These are phyloP conservation scores for Pleurotus pulmonarius DNA, from an alignment of 768 basidiomycete genomes.

Conservation along the genomic window DNA sequence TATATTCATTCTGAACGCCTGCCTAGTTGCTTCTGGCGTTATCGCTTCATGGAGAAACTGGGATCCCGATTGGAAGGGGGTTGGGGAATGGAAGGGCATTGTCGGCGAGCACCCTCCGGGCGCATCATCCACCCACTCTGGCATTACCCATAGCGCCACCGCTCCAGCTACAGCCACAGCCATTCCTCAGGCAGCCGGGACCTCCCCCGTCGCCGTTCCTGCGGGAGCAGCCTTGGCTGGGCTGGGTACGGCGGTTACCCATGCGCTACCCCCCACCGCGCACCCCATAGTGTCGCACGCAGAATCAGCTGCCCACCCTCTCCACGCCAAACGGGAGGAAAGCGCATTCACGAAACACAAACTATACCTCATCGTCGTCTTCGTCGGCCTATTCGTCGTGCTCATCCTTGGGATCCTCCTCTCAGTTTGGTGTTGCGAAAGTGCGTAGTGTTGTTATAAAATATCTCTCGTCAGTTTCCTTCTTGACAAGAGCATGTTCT, in stretches of 20 bases:
- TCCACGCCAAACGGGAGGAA: background rate
- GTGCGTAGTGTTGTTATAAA: slow-evolving; percentile 23
- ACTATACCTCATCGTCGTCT: slow-evolving; percentile 58
- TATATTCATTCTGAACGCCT: slow-evolving; percentile 1
- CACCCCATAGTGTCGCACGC: background rate
- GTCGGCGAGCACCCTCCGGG: too few species aligned
- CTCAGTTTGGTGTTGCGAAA: slow-evolving; percentile 66
- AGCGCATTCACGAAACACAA: slow-evolving; percentile 3
- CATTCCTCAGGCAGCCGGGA: too few species aligned
- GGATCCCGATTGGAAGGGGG: slow-evolving; percentile 4
- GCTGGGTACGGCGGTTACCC: too few species aligned
- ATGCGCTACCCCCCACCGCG: background rate
- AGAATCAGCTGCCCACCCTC: background rate
- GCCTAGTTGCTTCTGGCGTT: background rate
- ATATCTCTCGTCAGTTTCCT: background rate
- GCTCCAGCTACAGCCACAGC: too few species aligned
- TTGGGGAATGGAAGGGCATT: background rate
- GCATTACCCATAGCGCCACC: too few species aligned
- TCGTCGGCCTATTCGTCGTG: slow-evolving; percentile 59
- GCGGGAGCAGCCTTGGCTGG: too few species aligned
- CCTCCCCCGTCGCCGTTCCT: too few species aligned
- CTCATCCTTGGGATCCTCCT: slow-evolving; percentile 53
- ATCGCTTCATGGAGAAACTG: slow-evolving; percentile 1
- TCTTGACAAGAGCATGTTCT: background rate
- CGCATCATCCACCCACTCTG: too few species aligned